Evolutionary conservation across 208 protist genomes (phyloP), one percentile per base, ranked within the genome.

Genomic region (Angomonas ambiguus): DNA sequence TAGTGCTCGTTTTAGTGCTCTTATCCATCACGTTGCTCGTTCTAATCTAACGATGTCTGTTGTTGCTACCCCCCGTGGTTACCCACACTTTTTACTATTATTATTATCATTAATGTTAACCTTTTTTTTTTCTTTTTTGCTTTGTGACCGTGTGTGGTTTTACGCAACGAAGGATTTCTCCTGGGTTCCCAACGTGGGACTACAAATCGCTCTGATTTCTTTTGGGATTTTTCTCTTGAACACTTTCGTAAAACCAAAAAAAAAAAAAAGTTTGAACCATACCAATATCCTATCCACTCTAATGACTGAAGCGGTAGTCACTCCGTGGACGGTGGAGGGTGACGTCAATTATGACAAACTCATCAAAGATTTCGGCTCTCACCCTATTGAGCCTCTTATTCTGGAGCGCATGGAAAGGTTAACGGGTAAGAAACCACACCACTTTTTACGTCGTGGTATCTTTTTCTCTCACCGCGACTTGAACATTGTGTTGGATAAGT

Each of bases 391-490:
- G 31, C 53, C 84, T 41, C 68, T 72, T 34, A 59, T 97, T 42
- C 74, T 98, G 51, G 90, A 88, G 45, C 80, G 93, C 20, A 84
- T 98, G 20, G 93, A 97, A 72, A 69, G 74, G 0, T 67, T 97
- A 28, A 96, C 90, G 13, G 85, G 91, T 16, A 85, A 87, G 71
- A 75, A 87, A 61, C 81, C 92, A 0, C 94, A 97, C 64, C 89
- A 83, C 58, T 96, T 94, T 65, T 76, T 97, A 8, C 88, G 94
- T 16, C 88, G 94, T 1, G 94, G 94, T 51, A 94, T 99, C 48
- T 99, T 99, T 72, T 99, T 99, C 72, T 99, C 98, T 6, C 98
- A 99, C 76, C 83, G 98, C 62, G 98, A 99, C 71, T 79, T 99
- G 38, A 78, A 98, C 38, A 62, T 88, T n/a, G 76, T 99, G 28